Base-by-base conservation (phyloP, 2,329 filamentous ascomycete genomes). In the Diatrype stigma region DNA sequence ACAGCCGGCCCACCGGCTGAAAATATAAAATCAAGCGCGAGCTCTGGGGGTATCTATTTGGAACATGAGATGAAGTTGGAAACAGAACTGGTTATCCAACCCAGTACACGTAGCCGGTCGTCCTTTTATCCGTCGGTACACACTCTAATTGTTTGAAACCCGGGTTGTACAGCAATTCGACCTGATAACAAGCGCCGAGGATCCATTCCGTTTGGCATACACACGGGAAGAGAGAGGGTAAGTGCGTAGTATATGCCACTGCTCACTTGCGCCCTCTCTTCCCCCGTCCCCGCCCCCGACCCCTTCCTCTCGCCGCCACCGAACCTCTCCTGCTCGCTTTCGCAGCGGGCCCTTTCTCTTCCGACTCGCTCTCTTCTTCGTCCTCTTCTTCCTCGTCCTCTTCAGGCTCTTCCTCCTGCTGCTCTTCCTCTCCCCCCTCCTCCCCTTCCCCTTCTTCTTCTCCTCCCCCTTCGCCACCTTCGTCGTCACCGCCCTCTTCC, bases 221-320 rank as follows among this genome's bases (percentile, higher is more conserved):
- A 30, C 26, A 30, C 26, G 26, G 5, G 26, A 30, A 30, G 26
- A 30, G 26, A 30, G 26, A 30, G 10, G n/a, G n/a, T n/a, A n/a
- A n/a, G n/a, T n/a, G n/a, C n/a, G n/a, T n/a, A n/a, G n/a, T n/a
- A n/a, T n/a, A n/a, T n/a, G n/a, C n/a, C 26, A 30, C 26, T 6
- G 26, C 34, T 37, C 34, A 26, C 55, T 63, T 64, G 1, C 62
- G 55, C 1, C 61, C 55, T 1, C 51, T 59, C 35, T 61, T 65
- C 14, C 52, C 59, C 23, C 62, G 56, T 16, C 61, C 63, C 2
- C 63, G 54, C 8, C 59, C 62, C 4, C 63, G 60, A 3, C 58
- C 58, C 19, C 61, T 57, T n/a, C 60, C 60, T 23, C 61, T 56
- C 2, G 51, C 42, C 8, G 35, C 35, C 8, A 30, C 35, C 8